phyloP scores from a whole-genome alignment of 176 grass and related monocot species.

The Alopecurus myosuroides region DNA sequence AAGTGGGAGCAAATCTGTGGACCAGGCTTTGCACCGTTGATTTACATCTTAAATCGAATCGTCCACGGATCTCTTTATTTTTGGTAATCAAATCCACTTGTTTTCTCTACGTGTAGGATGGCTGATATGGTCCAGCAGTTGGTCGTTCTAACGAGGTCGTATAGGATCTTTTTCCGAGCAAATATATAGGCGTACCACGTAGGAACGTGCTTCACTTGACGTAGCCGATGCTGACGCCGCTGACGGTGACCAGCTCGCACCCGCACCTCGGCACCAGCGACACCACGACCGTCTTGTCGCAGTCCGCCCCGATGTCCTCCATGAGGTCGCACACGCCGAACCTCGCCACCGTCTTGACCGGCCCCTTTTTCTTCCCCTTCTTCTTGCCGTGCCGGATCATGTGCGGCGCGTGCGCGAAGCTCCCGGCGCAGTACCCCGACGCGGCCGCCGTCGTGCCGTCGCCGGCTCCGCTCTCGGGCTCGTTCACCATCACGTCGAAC shows the following conservation, averaged over 20 bases:
- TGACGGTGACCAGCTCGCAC: slow-evolving; percentile 29
- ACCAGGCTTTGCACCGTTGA: too few relatives aligned
- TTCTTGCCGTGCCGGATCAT: not conserved
- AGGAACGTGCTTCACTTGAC: not conserved
- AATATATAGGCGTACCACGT: not conserved
- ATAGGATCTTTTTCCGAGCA: too few relatives aligned
- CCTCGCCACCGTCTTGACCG: slow-evolving; percentile 30
- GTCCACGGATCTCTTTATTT: too few relatives aligned
- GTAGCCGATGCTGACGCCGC: slow-evolving; percentile 36
- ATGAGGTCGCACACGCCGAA: slow-evolving; percentile 58
- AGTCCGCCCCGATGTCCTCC: slow-evolving; percentile 44
- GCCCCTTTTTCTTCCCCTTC: not conserved
- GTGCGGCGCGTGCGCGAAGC: slow-evolving; percentile 49
- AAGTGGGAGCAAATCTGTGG: too few relatives aligned
- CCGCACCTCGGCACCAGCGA: slow-evolving; percentile 48
- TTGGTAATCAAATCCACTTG: too few relatives aligned
- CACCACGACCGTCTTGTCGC: slow-evolving; percentile 36
- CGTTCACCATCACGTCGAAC: slow-evolving; percentile 71
- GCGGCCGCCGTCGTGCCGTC: not conserved
- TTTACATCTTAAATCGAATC: too few relatives aligned
- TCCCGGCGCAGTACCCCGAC: slow-evolving; percentile 48
- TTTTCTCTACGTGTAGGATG: too few relatives aligned
- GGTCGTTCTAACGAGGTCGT: too few relatives aligned
- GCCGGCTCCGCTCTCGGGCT: not conserved
- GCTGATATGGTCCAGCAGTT: too few relatives aligned